Conservation (phyloP, 176 grass and related monocot genomes). For the Juncus effusus region DNA sequence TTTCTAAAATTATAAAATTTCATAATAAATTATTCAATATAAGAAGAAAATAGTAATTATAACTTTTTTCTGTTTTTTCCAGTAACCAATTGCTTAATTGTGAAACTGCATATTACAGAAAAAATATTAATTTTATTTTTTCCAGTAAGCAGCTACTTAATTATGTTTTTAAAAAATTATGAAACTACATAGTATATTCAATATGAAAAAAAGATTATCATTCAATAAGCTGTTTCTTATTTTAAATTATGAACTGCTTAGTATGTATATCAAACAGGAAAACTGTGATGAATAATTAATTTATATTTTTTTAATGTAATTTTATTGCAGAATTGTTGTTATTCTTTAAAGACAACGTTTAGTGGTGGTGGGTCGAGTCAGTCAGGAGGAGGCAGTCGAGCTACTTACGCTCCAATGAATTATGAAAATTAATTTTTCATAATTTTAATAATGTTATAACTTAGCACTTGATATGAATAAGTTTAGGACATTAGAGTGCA, state of each 20-base stretch:
- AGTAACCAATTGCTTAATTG: too few species aligned
- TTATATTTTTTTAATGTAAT: background rate
- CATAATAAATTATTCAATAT: background rate
- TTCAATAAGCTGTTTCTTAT: too few species aligned
- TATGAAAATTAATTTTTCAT: constrained; percentile 17
- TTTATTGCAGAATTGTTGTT: constrained; percentile 50
- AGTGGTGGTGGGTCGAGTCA: constrained; percentile 4
- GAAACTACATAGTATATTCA: too few species aligned
- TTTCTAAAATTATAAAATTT: constrained; percentile 13
- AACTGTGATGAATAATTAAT: too few species aligned
- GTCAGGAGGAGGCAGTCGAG: constrained; percentile 30
- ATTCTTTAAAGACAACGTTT: constrained; percentile 39
- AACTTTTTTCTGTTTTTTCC: constrained; percentile 7
- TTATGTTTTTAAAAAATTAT: background rate
- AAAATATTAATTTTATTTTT: too few species aligned
- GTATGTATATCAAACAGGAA: too few species aligned
- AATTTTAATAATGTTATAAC: too few species aligned
- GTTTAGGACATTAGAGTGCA: too few species aligned
- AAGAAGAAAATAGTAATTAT: constrained; percentile 4
- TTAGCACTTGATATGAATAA: too few species aligned
- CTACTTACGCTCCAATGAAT: constrained; percentile 37
- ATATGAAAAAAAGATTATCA: too few species aligned
- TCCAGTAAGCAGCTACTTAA: background rate
- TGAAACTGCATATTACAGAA: too few species aligned
- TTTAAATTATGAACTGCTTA: too few species aligned